Base-by-base conservation (phyloP, 768 basidiomycete species). In the Lactarius evosmus region DNA sequence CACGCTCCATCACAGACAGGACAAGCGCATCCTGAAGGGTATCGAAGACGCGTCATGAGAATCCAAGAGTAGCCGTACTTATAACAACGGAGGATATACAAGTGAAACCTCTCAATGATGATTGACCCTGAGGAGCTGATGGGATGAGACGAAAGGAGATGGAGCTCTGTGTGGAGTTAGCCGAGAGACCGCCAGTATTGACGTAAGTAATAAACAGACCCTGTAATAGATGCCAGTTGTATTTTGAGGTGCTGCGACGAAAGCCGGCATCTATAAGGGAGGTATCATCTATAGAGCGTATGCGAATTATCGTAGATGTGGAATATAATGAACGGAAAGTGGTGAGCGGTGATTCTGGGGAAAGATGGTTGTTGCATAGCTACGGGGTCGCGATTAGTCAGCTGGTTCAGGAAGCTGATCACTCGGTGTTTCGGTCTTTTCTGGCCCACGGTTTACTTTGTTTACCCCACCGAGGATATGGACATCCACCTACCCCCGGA, bases 401-500 rank as follows among this genome's bases (percentile, higher is more conserved):
- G 52, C 52, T 19, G 16, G 25, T 51, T 51, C 29, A 53, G 30
- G 52, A 53, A 53, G 52, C 32, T 33, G 52, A 53, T 33, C 17
- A 30, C 8, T 29, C 27, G 32, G 29, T 33, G 52, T 53, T 16
- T 53, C 52, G 32, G 32, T 44, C 46, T 27, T 49, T 56, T 51
- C 51, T 60, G 44, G 44, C 44, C 44, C 46, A 49, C 25, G 4
- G 44, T 56, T 50, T 34, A 4, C 17, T 29, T 22, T 22, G 1
- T 17, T 30, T 25, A 12, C 56, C 38, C 22, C 46, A 25, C 57
- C 51, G 57, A 46, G 59, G 52, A 65, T 32, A 65, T 65, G 59
- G 34, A 22, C n/a, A 32, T 61, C 25, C 36, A 65, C 17, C 56
- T 61, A 22, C 64, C 60, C 55, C 59, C 29, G 16, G 59, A 65